Evolutionary conservation across 2,329 filamentous ascomycete species (phyloP).

Genomic region (Neonectria faginata): DNA sequence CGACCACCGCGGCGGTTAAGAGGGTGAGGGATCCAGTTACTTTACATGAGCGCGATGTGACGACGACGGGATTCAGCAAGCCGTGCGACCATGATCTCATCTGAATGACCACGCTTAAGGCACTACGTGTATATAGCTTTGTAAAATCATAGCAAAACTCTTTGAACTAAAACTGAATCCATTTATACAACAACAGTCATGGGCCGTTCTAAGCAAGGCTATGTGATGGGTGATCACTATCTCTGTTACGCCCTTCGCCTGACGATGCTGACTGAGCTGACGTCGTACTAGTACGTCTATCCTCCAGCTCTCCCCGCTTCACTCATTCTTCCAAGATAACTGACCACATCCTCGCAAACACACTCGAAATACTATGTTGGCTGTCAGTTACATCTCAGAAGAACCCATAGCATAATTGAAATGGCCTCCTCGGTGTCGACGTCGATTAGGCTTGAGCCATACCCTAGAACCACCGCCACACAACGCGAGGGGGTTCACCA

Average conservation of each 20-base stretch:
- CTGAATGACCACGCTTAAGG: conserved; percentile 12
- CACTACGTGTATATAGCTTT: neutral
- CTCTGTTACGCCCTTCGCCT: neutral
- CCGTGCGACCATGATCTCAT: conserved; percentile 44
- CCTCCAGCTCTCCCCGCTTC: neutral
- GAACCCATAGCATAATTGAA: neutral
- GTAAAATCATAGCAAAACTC: neutral
- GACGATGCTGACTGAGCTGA: neutral
- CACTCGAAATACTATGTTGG: neutral
- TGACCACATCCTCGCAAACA: too few species aligned
- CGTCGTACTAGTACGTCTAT: too few species aligned
- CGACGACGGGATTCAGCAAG: conserved; percentile 26
- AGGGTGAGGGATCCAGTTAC: conserved; percentile 34
- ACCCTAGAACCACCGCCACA: neutral
- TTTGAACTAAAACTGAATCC: neutral
- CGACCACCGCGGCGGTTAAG: conserved; percentile 34
- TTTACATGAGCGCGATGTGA: conserved; percentile 37
- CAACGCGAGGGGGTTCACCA: conserved; percentile 10
- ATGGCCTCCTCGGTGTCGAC: conserved; percentile 7
- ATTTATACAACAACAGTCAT: neutral
- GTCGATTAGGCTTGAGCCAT: conserved; percentile 7
- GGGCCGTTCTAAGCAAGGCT: neutral
- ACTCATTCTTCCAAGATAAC: neutral
- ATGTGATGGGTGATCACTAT: neutral
- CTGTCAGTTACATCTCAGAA: neutral